Evolutionary conservation across 441 rosid species (phyloP), one percentile per base, ranked within the genome.

Genomic region (Flueggea neowawraea): DNA sequence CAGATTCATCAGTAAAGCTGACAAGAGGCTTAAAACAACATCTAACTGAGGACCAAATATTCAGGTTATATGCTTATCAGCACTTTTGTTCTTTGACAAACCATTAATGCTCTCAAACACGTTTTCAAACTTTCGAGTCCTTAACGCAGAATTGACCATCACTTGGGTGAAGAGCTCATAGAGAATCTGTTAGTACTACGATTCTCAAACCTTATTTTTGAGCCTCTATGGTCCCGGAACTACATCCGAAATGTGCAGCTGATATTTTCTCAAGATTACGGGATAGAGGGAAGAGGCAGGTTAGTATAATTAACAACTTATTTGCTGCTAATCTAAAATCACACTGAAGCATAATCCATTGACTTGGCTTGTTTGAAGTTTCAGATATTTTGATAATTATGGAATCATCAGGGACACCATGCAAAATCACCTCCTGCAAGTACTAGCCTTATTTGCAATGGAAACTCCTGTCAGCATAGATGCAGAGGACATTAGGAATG

Each of bases 371-470:
- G 54, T 64, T 51, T 51, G 16, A 6, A 5, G 5, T 28, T 12
- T 43, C 79, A 90, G 98, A 41, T 93, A 91, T 71, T 94, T 94
- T 64, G 97, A 94, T 59, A 71, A 83, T 69, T 91, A 94, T 64
- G 97, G 99, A 44, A 94, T 94, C 71, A 91, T 94, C 61, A 61
- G 97, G 54, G 99, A 94, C 66, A 87, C 91, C 70, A 89, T 89
- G 97, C 99, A 94, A 65, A 91, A 90, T 59, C 99, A 94, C 82
- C 89, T 94, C 52, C 71, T 94, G 73, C 99, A 94, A 83, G 89
- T 91, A 62, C 70, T 94, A 45, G 85, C 96, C 16, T 78, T 94
- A n/a, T 94, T 94, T 45, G 97, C 98, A 17, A 94, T 91, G 98
- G 98, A 91, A 79, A 83, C 96, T 3, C 98, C 96, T 10, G 93